Percentiles rank a stretch among this genome's conserved stretches.
Conservation (phyloP, 768 basidiomycete genomes). For the Epithele typhae region DNA sequence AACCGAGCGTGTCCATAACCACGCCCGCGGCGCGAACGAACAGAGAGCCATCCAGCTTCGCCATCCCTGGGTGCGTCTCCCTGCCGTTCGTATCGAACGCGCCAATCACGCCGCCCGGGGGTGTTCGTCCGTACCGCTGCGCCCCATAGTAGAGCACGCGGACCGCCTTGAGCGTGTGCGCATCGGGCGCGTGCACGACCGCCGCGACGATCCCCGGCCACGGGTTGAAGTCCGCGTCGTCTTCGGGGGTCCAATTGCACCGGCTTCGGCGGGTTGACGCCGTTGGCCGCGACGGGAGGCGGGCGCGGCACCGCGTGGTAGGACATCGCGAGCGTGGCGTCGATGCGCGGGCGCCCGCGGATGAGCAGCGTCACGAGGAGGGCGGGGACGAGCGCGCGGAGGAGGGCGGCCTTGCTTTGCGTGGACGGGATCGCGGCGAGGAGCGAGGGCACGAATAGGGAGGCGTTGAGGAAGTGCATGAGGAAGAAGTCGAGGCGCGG, state of each 20-base stretch:
- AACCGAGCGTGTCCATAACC: slow-evolving; percentile 51
- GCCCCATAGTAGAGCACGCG: slow-evolving; percentile 47
- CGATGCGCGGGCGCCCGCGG: slow-evolving; percentile 53
- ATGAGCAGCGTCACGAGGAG: slow-evolving; percentile 32
- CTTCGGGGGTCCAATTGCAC: slow-evolving; percentile 21
- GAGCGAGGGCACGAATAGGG: slow-evolving; percentile 45
- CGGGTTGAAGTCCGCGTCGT: slow-evolving; percentile 40
- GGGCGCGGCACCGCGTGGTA: slow-evolving; percentile 40
- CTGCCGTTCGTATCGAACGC: slow-evolving; percentile 34
- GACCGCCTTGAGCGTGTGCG: slow-evolving; percentile 36
- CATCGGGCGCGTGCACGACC: slow-evolving; percentile 44
- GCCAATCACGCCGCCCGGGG: slow-evolving; percentile 38
- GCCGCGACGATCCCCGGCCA: slow-evolving; percentile 49
- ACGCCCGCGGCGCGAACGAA: slow-evolving; percentile 57
- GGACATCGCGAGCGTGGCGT: slow-evolving; percentile 42
- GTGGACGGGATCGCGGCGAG: slow-evolving; percentile 28
- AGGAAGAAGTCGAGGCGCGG: slow-evolving; percentile 55
- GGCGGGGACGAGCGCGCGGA: slow-evolving; percentile 39
- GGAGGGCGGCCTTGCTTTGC: slow-evolving; percentile 38
- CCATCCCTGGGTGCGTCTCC: slow-evolving; percentile 44
- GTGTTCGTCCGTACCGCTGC: slow-evolving; percentile 40
- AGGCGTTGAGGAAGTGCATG: slow-evolving; percentile 53
- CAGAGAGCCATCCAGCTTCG: slow-evolving; percentile 48
- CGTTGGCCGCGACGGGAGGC: too few relatives aligned
- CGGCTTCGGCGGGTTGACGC: slow-evolving; percentile 5